These are phyloP conservation scores for Neckera pumila DNA, from an alignment of 225 moss, liverwort and hornwort species.

Conservation along the genomic window DNA sequence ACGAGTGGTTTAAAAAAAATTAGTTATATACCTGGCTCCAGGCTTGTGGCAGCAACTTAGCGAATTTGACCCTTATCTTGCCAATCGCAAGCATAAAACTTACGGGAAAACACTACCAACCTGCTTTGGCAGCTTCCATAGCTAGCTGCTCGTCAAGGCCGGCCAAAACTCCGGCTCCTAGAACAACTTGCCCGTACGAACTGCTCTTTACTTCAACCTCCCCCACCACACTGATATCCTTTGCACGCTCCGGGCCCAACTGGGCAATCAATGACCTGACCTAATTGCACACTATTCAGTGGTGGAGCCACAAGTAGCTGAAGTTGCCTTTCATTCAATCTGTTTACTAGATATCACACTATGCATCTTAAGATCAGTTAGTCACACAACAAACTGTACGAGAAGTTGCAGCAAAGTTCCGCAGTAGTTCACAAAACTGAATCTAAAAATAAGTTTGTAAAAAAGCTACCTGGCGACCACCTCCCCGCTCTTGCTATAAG, in stretches of 20 bases:
- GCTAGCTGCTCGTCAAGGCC: conserved; percentile 84
- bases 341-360: background rate
- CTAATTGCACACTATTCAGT: conserved; percentile 23
- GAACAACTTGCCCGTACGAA: conserved; percentile 75
- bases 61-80: background rate
- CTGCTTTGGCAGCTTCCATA: conserved; percentile 66
- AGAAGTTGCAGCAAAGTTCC: background rate
- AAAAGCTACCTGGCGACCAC: conserved; percentile 60
- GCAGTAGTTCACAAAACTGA: background rate
- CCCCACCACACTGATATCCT: conserved; percentile 53
- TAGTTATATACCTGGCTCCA: background rate
- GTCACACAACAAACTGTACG: background rate
- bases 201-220: conserved; percentile 71
- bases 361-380: background rate
- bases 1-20: background rate
- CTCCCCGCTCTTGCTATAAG: conserved; percentile 79
- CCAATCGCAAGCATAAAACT: background rate
- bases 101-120: conserved; percentile 11
- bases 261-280: conserved; percentile 68
- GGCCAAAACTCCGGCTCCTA: conserved; percentile 62
- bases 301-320: background rate
- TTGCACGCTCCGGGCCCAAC: conserved; percentile 57
- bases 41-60: background rate
- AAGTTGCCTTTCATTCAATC: background rate
- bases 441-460: background rate